phyloP scores from a whole-genome alignment of 129 eudicot genomes.

The Solidago caesia region DNA sequence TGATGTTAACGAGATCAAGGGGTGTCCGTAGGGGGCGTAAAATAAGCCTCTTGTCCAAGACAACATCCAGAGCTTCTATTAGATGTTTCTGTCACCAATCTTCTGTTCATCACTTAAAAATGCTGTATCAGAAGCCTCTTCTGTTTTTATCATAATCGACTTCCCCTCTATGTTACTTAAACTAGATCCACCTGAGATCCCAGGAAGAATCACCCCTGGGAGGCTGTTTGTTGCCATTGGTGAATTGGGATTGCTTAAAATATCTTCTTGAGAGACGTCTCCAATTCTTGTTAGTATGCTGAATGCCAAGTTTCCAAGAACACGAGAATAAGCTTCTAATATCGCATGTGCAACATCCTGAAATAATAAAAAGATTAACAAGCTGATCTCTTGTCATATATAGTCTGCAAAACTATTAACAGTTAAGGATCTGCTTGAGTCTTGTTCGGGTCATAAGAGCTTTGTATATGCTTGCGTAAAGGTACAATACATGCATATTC shows the following conservation, averaged over 20 bases:
- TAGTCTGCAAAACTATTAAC: no score
- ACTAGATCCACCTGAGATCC: constrained; percentile 37
- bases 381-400: not conserved
- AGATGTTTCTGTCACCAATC: constrained; percentile 52
- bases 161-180: constrained; percentile 40
- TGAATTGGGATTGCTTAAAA: constrained; percentile 63
- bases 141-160: constrained; percentile 31
- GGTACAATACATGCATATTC: no score
- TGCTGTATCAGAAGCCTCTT: constrained; percentile 36
- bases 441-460: no score
- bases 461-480: no score
- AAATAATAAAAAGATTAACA: constrained; percentile 13
- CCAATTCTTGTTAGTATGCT: constrained; percentile 81
- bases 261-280: constrained; percentile 80
- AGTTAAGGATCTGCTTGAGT: no score
- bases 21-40: constrained; percentile 37
- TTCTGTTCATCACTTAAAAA: constrained; percentile 36
- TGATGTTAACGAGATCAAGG: constrained; percentile 39
- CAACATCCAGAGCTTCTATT: constrained; percentile 66
- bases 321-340: constrained; percentile 93
- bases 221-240: constrained; percentile 52
- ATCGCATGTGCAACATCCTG: constrained; percentile 93
- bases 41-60: constrained; percentile 65
- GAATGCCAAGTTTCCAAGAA: constrained; percentile 70
- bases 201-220: constrained; percentile 42